A percentile compares a stretch with the other conserved stretches of the same genome.
Evolutionary conservation across 441 rosid species (phyloP).

Genomic region (Gossypium schwendimanii): DNA sequence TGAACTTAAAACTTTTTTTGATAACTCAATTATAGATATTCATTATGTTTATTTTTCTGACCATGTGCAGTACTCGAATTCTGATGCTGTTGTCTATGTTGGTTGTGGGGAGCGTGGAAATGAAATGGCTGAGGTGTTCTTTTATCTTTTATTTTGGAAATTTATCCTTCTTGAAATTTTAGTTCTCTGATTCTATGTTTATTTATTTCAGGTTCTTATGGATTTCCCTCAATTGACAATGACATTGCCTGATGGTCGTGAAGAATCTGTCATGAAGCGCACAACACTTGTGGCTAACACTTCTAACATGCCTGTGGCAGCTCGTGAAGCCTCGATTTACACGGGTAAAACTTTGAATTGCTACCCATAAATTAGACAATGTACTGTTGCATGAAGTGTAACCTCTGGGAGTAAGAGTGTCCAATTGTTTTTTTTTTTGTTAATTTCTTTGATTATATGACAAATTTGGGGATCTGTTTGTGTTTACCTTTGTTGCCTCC

Average conservation of each 20-base stretch:
- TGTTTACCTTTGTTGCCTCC: slow-evolving; percentile 3
- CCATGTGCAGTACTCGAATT: slow-evolving; percentile 84
- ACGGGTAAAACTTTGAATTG: slow-evolving; percentile 48
- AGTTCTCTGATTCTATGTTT: background rate
- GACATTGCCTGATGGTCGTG: slow-evolving; percentile 99
- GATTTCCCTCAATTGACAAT: slow-evolving; percentile 99
- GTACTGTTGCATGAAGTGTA: slow-evolving; percentile 2
- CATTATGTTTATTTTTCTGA: slow-evolving; percentile 14
- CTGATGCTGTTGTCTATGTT: slow-evolving; percentile 94
- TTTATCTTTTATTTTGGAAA: slow-evolving; percentile 15
- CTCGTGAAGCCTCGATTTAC: slow-evolving; percentile 99
- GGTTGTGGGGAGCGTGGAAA: slow-evolving; percentile 99
- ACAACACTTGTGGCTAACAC: slow-evolving; percentile 98
- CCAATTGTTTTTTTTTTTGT: background rate
- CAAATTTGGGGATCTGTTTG: background rate
- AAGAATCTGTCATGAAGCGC: slow-evolving; percentile 99
- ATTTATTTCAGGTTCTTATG: slow-evolving; percentile 76
- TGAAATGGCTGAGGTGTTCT: slow-evolving; percentile 99
- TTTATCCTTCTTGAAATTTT: background rate
- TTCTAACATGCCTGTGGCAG: slow-evolving; percentile 99
- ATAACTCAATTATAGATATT: background rate
- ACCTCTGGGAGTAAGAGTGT: background rate
- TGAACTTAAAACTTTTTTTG: background rate
- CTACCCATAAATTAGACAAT: background rate
- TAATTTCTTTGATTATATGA: background rate